Conservation (phyloP, 257 asterid genomes). For the Avicennia marina region DNA sequence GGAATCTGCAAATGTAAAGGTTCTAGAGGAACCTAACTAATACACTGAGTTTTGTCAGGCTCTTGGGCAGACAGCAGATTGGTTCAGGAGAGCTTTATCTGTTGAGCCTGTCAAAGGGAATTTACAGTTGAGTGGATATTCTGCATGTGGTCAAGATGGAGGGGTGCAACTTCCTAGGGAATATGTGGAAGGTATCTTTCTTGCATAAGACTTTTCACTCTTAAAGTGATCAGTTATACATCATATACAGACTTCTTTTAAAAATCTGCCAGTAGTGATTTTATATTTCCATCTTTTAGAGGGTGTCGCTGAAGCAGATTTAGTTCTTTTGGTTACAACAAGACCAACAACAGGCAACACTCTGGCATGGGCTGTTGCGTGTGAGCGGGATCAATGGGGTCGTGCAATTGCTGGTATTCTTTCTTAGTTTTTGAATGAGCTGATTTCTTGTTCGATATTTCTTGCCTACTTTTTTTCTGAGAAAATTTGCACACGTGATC, state of each 20-base stretch:
- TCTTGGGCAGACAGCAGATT: slow-evolving; percentile 66
- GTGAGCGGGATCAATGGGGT: slow-evolving; percentile 92
- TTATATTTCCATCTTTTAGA: slow-evolving; percentile 31
- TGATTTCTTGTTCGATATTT: not conserved
- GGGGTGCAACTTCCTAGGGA: slow-evolving; percentile 98
- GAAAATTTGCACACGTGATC: no score
- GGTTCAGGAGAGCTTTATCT: slow-evolving; percentile 67
- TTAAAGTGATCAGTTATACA: slow-evolving; percentile 5
- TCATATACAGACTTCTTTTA: not conserved
- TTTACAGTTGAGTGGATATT: slow-evolving; percentile 95
- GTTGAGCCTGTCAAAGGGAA: slow-evolving; percentile 94
- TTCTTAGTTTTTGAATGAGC: not conserved
- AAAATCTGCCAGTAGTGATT: not conserved
- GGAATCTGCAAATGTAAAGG: not conserved
- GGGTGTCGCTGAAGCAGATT: slow-evolving; percentile 67
- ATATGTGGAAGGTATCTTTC: slow-evolving; percentile 79
- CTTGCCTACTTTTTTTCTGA: not conserved
- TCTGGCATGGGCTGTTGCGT: slow-evolving; percentile 82
- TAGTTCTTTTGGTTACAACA: slow-evolving; percentile 78
- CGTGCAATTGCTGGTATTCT: slow-evolving; percentile 74
- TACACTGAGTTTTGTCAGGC: slow-evolving; percentile 30
- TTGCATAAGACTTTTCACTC: slow-evolving; percentile 14
- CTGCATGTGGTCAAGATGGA: slow-evolving; percentile 99
- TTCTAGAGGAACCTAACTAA: not conserved
- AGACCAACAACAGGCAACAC: slow-evolving; percentile 85